phyloP scores from a whole-genome alignment of 495 filamentous ascomycete species.

The Penicillium tannophilum region DNA sequence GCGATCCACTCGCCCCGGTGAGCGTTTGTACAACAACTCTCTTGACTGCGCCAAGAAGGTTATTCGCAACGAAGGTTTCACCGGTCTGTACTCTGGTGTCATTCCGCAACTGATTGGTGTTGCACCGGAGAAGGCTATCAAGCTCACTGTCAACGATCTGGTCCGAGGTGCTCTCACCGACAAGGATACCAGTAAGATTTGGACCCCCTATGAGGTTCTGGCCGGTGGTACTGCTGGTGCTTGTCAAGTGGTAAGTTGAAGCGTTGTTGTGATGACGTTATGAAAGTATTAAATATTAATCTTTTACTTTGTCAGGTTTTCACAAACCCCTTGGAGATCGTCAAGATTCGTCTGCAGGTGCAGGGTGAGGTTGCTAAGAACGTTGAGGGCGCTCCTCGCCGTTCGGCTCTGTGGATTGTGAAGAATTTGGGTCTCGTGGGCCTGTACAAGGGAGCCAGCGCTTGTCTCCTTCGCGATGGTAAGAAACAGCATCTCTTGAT shows the following conservation, averaged over 20 bases:
- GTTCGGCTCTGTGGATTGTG: conserved; percentile 97
- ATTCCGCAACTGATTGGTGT: conserved; percentile 95
- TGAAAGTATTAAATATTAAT: background rate
- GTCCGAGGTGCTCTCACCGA: conserved; percentile 78
- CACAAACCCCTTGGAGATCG: conserved; percentile 97
- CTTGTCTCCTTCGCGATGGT: conserved; percentile 87
- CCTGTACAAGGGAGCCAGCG: conserved; percentile 95
- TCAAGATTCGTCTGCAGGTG: conserved; percentile 97
- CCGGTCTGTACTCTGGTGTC: conserved; percentile 89
- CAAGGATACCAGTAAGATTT: conserved; percentile 74
- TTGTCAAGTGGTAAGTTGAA: conserved; percentile 86
- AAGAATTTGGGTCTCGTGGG: conserved; percentile 93
- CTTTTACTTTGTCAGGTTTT: conserved; percentile 62
- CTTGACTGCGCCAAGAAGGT: conserved; percentile 92
- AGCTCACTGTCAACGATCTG: conserved; percentile 95
- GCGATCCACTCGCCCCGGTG: conserved; percentile 74
- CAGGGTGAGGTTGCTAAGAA: conserved; percentile 94
- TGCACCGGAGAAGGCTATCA: conserved; percentile 98
- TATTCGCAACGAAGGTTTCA: conserved; percentile 86
- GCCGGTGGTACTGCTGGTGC: conserved; percentile 89
- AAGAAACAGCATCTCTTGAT: conserved; percentile 14
- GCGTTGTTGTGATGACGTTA: background rate
- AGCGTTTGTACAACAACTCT: conserved; percentile 94
- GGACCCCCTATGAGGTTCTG: conserved; percentile 70
- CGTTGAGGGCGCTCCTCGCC: conserved; percentile 77